phyloP scores from a whole-genome alignment of 495 filamentous ascomycete species.

The Hypoxylon lenormandii region DNA sequence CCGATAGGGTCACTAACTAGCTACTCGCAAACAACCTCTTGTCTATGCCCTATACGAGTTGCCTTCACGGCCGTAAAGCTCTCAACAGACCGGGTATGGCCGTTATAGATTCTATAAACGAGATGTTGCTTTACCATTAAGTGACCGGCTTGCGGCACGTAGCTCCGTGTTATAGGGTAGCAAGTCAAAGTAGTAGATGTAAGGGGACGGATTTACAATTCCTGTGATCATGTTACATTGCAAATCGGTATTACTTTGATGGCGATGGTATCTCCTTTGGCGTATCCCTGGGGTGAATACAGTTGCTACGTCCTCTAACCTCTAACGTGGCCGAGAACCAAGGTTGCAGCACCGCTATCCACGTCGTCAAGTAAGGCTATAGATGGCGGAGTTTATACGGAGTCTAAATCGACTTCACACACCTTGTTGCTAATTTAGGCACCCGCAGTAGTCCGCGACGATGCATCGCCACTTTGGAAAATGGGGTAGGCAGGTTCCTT shows the following conservation, averaged over 20 bases:
- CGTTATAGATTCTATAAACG: constrained; percentile 1
- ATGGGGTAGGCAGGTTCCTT: constrained; percentile 9
- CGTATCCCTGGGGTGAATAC: background rate
- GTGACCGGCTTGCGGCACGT: background rate
- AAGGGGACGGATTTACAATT: constrained; percentile 16
- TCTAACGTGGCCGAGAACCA: too few relatives aligned
- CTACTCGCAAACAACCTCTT: constrained; percentile 20
- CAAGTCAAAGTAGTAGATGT: constrained; percentile 5
- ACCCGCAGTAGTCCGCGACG: background rate
- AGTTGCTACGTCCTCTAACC: constrained; percentile 4
- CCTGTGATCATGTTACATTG: constrained; percentile 3
- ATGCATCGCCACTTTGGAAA: background rate
- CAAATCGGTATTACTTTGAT: constrained; percentile 6
- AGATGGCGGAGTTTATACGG: constrained; percentile 19
- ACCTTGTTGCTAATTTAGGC: constrained; percentile 8
- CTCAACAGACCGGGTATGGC: background rate
- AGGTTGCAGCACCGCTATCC: constrained; percentile 24
- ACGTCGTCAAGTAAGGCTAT: constrained; percentile 13
- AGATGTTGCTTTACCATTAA: constrained; percentile 10
- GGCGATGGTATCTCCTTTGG: constrained; percentile 3
- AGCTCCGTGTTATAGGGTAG: background rate
- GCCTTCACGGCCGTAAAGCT: constrained; percentile 40
- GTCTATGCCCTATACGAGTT: constrained; percentile 13
- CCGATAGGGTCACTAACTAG: constrained; percentile 11
- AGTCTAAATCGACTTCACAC: constrained; percentile 36